phyloP scores from a whole-genome alignment of 192 early-diverging fungal species.

The Mortierella hygrophila region DNA sequence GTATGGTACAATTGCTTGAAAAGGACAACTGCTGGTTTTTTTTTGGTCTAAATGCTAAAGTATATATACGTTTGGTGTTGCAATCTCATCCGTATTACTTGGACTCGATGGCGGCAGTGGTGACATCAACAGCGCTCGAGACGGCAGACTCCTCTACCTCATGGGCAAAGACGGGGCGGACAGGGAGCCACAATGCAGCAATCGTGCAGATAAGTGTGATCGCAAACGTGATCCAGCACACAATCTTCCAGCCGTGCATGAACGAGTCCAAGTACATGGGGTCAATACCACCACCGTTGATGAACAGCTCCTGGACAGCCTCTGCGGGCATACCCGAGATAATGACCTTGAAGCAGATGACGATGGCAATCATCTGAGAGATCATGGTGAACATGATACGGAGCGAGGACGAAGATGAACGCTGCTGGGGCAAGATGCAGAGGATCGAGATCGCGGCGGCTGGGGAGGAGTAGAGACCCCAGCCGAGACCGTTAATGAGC shows the following conservation, averaged over 20 bases:
- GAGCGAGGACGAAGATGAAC: conserved; percentile 45
- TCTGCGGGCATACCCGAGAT: conserved; percentile 48
- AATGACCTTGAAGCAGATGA: conserved; percentile 54
- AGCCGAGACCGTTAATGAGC: conserved; percentile 46
- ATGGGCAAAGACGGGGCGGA: conserved; percentile 35
- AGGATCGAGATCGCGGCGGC: conserved; percentile 51
- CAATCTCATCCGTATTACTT: not conserved
- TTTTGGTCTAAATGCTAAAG: not conserved
- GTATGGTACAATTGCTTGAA: not conserved
- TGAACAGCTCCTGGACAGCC: conserved; percentile 48
- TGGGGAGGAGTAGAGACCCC: conserved; percentile 54
- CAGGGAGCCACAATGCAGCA: conserved; percentile 33
- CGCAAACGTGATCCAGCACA: conserved; percentile 47
- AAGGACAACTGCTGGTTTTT: not conserved
- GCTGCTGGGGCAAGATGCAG: conserved; percentile 52
- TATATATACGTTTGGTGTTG: not conserved
- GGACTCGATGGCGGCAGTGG: not conserved
- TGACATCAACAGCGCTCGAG: not conserved
- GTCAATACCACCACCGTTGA: conserved; percentile 49
- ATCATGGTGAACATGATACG: conserved; percentile 57
- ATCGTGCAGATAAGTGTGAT: conserved; percentile 44
- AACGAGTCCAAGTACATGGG: conserved; percentile 36
- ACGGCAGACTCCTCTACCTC: conserved; percentile 14
- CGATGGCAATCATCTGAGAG: conserved; percentile 55
- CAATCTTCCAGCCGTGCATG: conserved; percentile 49